Conservation (phyloP, 2,329 filamentous ascomycete genomes). For the Fusarium guadeloupense region DNA sequence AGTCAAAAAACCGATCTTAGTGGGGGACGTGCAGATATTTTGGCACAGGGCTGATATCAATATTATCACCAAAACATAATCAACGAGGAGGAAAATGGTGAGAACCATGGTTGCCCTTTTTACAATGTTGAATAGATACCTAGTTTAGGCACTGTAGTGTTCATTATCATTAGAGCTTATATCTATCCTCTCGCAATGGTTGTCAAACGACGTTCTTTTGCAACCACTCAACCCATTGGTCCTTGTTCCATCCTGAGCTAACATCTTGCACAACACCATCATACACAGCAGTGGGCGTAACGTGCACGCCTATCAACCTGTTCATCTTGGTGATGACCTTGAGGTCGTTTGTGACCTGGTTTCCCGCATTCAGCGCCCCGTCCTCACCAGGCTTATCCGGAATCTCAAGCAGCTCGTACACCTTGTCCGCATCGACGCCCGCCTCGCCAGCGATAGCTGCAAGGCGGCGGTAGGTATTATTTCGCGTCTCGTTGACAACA, state of each 20-base stretch:
- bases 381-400: slow-evolving; percentile 72
- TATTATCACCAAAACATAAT: slow-evolving; percentile 6
- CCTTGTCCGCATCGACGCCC: slow-evolving; percentile 74
- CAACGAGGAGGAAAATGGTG: neutral
- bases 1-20: slow-evolving; percentile 25
- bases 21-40: slow-evolving; percentile 8
- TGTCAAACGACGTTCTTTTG: slow-evolving; percentile 60
- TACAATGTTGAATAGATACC: neutral
- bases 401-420: slow-evolving; percentile 76
- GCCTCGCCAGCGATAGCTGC: slow-evolving; percentile 75
- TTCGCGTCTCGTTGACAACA: slow-evolving; percentile 84
- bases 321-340: slow-evolving; percentile 86
- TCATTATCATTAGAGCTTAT: slow-evolving; percentile 23
- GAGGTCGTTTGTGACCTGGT: slow-evolving; percentile 83
- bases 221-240: slow-evolving; percentile 89
- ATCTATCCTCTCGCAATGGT: neutral
- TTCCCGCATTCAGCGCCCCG: slow-evolving; percentile 79
- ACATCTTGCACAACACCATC: slow-evolving; percentile 86
- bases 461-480: slow-evolving; percentile 82
- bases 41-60: neutral
- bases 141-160: neutral
- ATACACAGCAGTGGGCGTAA: slow-evolving; percentile 89
- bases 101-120: slow-evolving; percentile 1
- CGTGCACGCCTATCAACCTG: slow-evolving; percentile 83
- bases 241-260: slow-evolving; percentile 77